These are phyloP conservation scores for Rhipidocladum racemiflorum DNA, from an alignment of 176 grass and related monocot species.

Conservation along the genomic window DNA sequence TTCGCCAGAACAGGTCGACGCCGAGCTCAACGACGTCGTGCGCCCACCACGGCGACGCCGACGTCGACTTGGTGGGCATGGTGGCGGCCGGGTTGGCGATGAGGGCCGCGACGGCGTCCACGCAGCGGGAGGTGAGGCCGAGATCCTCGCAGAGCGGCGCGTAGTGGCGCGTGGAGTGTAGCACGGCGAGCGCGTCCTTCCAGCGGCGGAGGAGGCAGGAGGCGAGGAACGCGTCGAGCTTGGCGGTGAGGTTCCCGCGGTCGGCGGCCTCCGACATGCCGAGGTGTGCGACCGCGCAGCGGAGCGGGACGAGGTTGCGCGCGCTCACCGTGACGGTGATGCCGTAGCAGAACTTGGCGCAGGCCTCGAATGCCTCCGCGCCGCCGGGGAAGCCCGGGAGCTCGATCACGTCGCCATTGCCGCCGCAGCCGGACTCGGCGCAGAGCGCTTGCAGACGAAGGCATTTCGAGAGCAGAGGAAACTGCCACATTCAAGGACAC, in stretches of 20 bases:
- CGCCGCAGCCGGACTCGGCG: constrained; percentile 31
- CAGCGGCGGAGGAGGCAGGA: constrained; percentile 90
- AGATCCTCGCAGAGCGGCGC: constrained; percentile 64
- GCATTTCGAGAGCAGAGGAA: constrained; percentile 90
- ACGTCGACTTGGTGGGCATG: constrained; percentile 13
- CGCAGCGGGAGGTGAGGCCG: constrained; percentile 66
- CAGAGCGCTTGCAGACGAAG: constrained; percentile 75
- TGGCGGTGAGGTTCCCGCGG: constrained; percentile 68
- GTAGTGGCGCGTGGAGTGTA: constrained; percentile 63
- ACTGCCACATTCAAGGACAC: constrained; percentile 39
- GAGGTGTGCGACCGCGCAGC: constrained; percentile 80
- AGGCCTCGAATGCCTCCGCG: constrained; percentile 77
- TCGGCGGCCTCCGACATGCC: constrained; percentile 87
- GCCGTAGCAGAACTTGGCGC: constrained; percentile 95
- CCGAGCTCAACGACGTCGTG: constrained; percentile 72
- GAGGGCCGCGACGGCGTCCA: constrained; percentile 62
- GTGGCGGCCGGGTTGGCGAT: constrained; percentile 40
- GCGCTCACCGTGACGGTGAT: constrained; percentile 86
- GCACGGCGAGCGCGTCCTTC: constrained; percentile 77
- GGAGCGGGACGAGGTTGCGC: constrained; percentile 66
- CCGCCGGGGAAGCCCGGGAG: constrained; percentile 67
- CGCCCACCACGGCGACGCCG: constrained; percentile 62
- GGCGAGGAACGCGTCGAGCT: constrained; percentile 79
- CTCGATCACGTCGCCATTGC: constrained; percentile 37
- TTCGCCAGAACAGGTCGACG: constrained; percentile 87